Evolutionary conservation across 768 basidiomycete species (phyloP), one percentile per base, ranked within the genome.

Genomic region (Russula virescens): DNA sequence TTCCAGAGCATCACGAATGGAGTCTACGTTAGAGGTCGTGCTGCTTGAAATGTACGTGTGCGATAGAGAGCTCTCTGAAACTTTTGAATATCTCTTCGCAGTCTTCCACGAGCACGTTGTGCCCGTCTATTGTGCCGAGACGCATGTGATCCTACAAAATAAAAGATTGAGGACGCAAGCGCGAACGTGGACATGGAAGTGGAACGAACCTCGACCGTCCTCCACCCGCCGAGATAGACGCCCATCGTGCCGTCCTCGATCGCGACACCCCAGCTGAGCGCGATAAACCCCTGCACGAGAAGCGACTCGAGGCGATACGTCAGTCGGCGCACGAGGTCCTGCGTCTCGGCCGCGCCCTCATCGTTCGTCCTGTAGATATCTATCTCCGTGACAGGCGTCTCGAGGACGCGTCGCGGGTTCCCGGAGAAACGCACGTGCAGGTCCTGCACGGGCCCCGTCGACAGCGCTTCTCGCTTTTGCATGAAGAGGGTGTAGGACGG

Each of bases 91-190:
- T 43, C n/a, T 25, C 52, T 45, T 63, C 58, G 3, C 14, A 2
- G 1, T 63, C 62, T 13, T 63, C 11, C 13, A 55, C 18, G 4
- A 63, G 55, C 9, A 55, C 40, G 31, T 54, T 54, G 40, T 59
- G 58, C 2, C 9, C 28, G 18, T 63, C 62, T 9, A 35, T 7
- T 5, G 47, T 43, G 9, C 62, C 62, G 38, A 63, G 18, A 16
- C 38, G 52, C 62, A 63, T 60, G 23, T 60, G 62, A 1, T 63
- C 62, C 62, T 63, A 19, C 3, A 31, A 34, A n/a, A 9, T 6
- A 10, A 2, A 19, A 25, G 14, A n/a, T n/a, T n/a, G n/a, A n/a
- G n/a, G n/a, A n/a, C n/a, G n/a, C n/a, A n/a, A n/a, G n/a, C n/a
- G n/a, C n/a, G n/a, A n/a, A n/a, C n/a, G n/a, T n/a, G n/a, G n/a